phyloP scores from a whole-genome alignment of 352 stramenopile genomes.

The Pythium grandisporangium region DNA sequence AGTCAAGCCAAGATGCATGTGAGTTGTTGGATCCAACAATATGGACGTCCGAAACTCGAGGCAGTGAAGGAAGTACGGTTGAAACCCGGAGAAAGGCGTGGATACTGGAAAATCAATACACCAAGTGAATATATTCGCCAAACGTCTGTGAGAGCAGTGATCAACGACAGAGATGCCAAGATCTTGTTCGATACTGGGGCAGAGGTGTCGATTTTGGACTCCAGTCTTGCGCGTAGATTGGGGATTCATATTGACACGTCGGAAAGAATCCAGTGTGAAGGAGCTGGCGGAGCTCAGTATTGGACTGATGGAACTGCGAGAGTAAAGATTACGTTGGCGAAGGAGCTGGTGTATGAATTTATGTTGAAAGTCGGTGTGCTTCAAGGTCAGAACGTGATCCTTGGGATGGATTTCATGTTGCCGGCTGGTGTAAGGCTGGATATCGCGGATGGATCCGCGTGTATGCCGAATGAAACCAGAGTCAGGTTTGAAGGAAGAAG shows the following conservation, averaged over 20 bases:
- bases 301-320: constrained; percentile 1
- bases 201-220: constrained; percentile 7
- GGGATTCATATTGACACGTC: not conserved
- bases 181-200: constrained; percentile 5
- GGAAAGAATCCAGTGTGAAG: not conserved
- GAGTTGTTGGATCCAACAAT: not conserved
- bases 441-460: constrained; percentile 4
- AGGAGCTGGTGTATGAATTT: constrained; percentile 6
- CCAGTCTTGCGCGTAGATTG: constrained; percentile 1
- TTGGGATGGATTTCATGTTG: constrained; percentile 8
- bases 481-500: not conserved
- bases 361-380: constrained; percentile 4
- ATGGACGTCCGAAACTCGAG: not conserved
- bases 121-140: not conserved
- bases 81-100: constrained; percentile 3
- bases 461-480: constrained; percentile 3
- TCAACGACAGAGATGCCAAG: not conserved
- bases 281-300: not conserved
- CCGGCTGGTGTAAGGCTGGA: constrained; percentile 9
- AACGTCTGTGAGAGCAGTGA: constrained; percentile 3
- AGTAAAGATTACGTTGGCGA: constrained; percentile 7
- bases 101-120: constrained; percentile 4
- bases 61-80: no score
- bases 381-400: not conserved
- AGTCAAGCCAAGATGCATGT: not conserved